phyloP scores from a whole-genome alignment of 163 green algal species.

The Trebouxia gelatinosa region DNA sequence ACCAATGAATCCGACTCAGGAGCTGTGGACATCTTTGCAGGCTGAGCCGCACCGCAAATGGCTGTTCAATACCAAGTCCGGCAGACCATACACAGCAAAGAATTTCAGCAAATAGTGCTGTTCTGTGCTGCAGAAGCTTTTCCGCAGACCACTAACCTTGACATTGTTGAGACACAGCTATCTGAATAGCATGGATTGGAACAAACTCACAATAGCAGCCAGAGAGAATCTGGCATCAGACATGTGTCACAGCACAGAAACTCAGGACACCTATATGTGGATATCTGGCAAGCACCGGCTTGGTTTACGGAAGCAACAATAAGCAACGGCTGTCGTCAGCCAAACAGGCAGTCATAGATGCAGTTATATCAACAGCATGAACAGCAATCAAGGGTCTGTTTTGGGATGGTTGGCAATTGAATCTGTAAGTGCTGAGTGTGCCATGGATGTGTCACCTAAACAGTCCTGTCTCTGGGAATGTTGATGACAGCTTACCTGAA shows the following conservation, averaged over 20 bases:
- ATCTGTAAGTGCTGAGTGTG: slow-evolving; percentile 56
- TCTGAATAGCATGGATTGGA: slow-evolving; percentile 32
- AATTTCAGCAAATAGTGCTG: slow-evolving; percentile 33
- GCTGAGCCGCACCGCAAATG: slow-evolving; percentile 25
- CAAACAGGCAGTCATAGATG: slow-evolving; percentile 24
- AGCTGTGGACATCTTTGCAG: slow-evolving; percentile 24
- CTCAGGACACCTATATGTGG: slow-evolving; percentile 29
- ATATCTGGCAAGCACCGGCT: slow-evolving; percentile 19
- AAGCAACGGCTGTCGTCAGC: slow-evolving; percentile 25
- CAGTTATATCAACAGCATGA: not conserved
- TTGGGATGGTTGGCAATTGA: slow-evolving; percentile 48
- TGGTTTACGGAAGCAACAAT: slow-evolving; percentile 21
- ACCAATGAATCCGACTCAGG: slow-evolving; percentile 26
- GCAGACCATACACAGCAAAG: slow-evolving; percentile 29
- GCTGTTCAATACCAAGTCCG: slow-evolving; percentile 25
- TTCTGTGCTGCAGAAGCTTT: slow-evolving; percentile 20
- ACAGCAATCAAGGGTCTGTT: slow-evolving; percentile 10
- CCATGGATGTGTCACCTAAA: slow-evolving; percentile 65
- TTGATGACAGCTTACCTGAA: slow-evolving; percentile 85
- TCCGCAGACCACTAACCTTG: slow-evolving; percentile 24
- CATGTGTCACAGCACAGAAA: slow-evolving; percentile 35
- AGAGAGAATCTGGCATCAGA: slow-evolving; percentile 25
- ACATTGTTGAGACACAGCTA: slow-evolving; percentile 32
- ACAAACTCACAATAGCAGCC: slow-evolving; percentile 25
- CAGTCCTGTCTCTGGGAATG: slow-evolving; percentile 75